phyloP scores from a whole-genome alignment of 2,329 filamentous ascomycete species.

The Zarea fungicola region DNA sequence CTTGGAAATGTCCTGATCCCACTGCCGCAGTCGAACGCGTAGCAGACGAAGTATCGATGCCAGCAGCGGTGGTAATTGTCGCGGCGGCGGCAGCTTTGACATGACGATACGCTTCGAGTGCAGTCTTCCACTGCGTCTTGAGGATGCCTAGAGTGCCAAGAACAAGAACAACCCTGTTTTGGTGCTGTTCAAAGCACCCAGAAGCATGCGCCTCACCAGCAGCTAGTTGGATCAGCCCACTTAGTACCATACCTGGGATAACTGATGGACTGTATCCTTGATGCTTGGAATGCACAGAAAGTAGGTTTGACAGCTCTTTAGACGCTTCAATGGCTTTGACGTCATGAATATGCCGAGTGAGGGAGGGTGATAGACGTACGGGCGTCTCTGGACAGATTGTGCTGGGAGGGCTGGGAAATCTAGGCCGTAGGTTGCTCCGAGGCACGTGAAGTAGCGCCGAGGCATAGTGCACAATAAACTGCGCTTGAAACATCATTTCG shows the following conservation, averaged over 20 bases:
- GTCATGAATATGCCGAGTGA: neutral
- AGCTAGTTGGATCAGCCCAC: neutral
- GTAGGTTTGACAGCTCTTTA: conserved; percentile 1
- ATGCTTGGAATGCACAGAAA: neutral
- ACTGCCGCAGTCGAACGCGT: too few species aligned
- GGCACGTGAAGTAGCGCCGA: neutral
- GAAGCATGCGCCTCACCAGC: neutral
- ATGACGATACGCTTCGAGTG: neutral
- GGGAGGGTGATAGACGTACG: neutral
- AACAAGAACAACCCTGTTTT: neutral
- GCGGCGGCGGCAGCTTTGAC: neutral
- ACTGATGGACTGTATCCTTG: neutral
- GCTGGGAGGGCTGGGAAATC: neutral
- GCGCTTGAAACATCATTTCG: conserved; percentile 5
- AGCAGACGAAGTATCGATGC: neutral
- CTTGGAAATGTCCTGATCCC: too few species aligned
- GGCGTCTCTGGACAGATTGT: neutral
- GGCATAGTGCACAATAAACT: conserved; percentile 3
- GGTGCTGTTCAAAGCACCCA: conserved; percentile 3
- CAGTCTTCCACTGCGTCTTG: neutral
- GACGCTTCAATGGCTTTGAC: neutral
- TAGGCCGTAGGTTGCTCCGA: conserved; percentile 3
- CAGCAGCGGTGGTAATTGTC: neutral
- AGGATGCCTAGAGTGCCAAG: neutral
- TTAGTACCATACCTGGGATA: neutral